Evolutionary conservation across 495 filamentous ascomycete genomes (phyloP).

Genomic region (Penicillium psychrofluorescens): DNA sequence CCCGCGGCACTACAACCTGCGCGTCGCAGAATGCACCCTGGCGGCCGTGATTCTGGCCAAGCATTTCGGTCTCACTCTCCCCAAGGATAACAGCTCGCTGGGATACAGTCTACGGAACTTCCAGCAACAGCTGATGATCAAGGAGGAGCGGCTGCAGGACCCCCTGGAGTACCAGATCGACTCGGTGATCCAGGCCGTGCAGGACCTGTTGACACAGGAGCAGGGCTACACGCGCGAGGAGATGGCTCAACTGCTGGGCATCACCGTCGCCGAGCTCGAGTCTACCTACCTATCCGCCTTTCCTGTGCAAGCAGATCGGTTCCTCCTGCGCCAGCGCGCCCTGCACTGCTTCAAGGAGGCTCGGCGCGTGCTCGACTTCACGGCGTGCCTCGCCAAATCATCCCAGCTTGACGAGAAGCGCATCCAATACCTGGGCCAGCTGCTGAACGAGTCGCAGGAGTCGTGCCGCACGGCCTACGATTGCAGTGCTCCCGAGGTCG

Average conservation of each 20-base stretch:
- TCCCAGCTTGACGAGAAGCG: slow-evolving; percentile 48
- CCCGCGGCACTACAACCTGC: slow-evolving; percentile 90
- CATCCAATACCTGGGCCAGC: slow-evolving; percentile 64
- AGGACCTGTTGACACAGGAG: slow-evolving; percentile 58
- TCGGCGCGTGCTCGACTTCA: slow-evolving; percentile 76
- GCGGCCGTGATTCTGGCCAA: slow-evolving; percentile 72
- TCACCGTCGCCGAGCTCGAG: slow-evolving; percentile 63
- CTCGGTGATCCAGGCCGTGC: slow-evolving; percentile 56
- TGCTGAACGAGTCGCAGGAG: slow-evolving; percentile 84
- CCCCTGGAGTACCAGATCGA: slow-evolving; percentile 59
- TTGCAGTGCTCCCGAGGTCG: slow-evolving; percentile 84
- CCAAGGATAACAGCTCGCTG: slow-evolving; percentile 74
- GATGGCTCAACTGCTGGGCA: slow-evolving; percentile 65
- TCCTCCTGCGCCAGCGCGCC: slow-evolving; percentile 79
- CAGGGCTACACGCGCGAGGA: slow-evolving; percentile 85
- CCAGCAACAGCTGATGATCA: slow-evolving; percentile 70
- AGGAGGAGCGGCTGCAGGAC: slow-evolving; percentile 46
- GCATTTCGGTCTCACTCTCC: slow-evolving; percentile 55
- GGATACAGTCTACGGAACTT: slow-evolving; percentile 79
- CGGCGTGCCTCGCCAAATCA: slow-evolving; percentile 55
- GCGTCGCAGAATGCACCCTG: slow-evolving; percentile 89
- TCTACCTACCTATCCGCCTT: slow-evolving; percentile 72
- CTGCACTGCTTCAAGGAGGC: slow-evolving; percentile 89
- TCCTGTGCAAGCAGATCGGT: slow-evolving; percentile 80
- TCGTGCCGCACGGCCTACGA: slow-evolving; percentile 82